These are phyloP conservation scores for Kwoniella botswanensis DNA, from an alignment of 768 basidiomycete species.

Conservation along the genomic window DNA sequence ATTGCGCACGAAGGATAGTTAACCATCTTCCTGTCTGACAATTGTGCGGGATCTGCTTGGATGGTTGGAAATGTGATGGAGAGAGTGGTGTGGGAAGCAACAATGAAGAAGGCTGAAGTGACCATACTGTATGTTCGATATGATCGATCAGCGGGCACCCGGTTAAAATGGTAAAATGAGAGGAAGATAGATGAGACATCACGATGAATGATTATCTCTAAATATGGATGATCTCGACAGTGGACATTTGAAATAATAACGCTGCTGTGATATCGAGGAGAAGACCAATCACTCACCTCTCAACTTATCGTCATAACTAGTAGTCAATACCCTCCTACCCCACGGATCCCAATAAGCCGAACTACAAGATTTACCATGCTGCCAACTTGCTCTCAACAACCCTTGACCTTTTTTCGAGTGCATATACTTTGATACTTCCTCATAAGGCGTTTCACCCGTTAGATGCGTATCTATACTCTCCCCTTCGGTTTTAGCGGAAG, in stretches of 20 bases:
- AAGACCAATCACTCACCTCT: conserved; percentile 48
- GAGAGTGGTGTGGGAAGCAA: conserved; percentile 31
- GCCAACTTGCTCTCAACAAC: conserved; percentile 41
- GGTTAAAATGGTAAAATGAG: no score
- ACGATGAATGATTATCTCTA: background rate
- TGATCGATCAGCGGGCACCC: no score
- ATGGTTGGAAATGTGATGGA: conserved; percentile 38
- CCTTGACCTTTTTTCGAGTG: conserved; percentile 38
- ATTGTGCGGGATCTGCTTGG: conserved; percentile 55
- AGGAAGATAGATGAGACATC: background rate
- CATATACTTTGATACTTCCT: conserved; percentile 31
- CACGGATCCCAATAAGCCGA: conserved; percentile 61
- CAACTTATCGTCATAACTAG: conserved; percentile 60
- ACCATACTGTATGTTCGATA: conserved; percentile 34
- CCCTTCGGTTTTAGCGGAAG: background rate
- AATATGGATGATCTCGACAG: no score
- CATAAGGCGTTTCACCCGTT: conserved; percentile 31
- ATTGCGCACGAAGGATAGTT: conserved; percentile 60
- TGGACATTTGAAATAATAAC: background rate
- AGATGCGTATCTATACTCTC: conserved; percentile 17
- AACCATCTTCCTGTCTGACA: conserved; percentile 61
- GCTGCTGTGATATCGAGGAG: background rate
- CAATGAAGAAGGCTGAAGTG: conserved; percentile 45
- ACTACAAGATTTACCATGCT: conserved; percentile 56
- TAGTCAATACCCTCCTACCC: conserved; percentile 58